Conservation (phyloP, 2,329 filamentous ascomycete genomes). For the Cylindrodendrum hubeiense region DNA sequence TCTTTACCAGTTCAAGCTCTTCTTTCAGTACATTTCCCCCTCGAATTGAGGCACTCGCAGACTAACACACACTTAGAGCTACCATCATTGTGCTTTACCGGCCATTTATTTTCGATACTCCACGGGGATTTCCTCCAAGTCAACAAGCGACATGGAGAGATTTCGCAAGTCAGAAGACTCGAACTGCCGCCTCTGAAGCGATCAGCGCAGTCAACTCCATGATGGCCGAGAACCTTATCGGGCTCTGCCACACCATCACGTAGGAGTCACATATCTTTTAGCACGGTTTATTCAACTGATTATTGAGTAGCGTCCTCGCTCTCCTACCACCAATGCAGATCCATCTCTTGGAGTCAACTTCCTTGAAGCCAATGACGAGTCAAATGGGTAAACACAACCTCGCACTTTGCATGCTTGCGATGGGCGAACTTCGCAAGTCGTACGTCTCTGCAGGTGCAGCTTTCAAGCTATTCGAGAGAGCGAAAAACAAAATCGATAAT, state of each 20-base stretch:
- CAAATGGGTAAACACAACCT: constrained; percentile 25
- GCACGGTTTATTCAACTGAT: not conserved
- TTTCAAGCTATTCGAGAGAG: constrained; percentile 21
- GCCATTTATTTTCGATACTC: constrained; percentile 6
- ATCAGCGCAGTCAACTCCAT: constrained; percentile 15
- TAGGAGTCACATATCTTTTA: not conserved
- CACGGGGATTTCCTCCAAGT: not conserved
- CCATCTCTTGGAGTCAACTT: constrained; percentile 28
- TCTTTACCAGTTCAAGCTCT: constrained; percentile 19
- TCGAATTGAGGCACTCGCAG: too few relatives aligned
- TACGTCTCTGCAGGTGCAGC: constrained; percentile 24
- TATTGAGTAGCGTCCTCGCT: constrained; percentile 5
- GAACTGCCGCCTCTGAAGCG: constrained; percentile 11
- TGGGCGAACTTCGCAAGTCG: constrained; percentile 17
- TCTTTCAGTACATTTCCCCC: not conserved
- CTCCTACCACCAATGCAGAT: constrained; percentile 27
- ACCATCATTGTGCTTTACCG: constrained; percentile 17
- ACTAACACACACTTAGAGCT: not conserved
- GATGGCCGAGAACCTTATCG: constrained; percentile 16
- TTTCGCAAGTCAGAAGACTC: constrained; percentile 9
- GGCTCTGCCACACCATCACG: constrained; percentile 14
- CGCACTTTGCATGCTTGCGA: constrained; percentile 24
- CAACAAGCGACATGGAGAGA: not conserved
- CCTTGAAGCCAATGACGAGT: not conserved
- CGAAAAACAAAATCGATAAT: not conserved